A percentile compares a stretch with the other conserved stretches of the same genome.
These are phyloP conservation scores for Coprinopsis sp. DNA, from an alignment of 768 basidiomycete species.

Conservation along the genomic window DNA sequence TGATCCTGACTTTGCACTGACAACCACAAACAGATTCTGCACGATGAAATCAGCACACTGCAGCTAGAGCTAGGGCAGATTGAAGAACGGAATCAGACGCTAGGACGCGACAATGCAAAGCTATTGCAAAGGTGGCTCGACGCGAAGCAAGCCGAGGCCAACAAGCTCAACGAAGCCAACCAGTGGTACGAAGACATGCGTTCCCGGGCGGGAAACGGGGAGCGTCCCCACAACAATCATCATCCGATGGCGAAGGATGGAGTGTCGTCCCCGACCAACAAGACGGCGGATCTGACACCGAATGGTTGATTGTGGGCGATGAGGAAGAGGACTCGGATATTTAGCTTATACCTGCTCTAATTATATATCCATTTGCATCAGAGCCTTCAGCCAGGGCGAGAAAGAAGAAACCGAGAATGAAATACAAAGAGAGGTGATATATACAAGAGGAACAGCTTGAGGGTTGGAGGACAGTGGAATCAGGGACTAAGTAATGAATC, in stretches of 20 bases:
- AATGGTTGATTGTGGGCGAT: constrained; percentile 79
- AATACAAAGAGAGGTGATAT: constrained; percentile 14
- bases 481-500: no score
- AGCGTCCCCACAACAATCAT: constrained; percentile 40
- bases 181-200: constrained; percentile 87
- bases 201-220: constrained; percentile 76
- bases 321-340: constrained; percentile 11
- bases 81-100: constrained; percentile 78
- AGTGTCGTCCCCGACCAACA: constrained; percentile 63
- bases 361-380: constrained; percentile 21
- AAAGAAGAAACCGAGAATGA: constrained; percentile 2
- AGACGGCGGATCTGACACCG: constrained; percentile 79
- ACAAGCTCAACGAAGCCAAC: constrained; percentile 93
- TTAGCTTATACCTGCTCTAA: constrained; percentile 21
- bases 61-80: constrained; percentile 89
- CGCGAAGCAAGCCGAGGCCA: constrained; percentile 87
- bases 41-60: constrained; percentile 91
- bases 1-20: constrained; percentile 7
- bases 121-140: constrained; percentile 96
- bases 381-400: constrained; percentile 11
- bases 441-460: constrained; percentile 12
- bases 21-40: constrained; percentile 59
- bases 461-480: constrained; percentile 11
- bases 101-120: constrained; percentile 91
- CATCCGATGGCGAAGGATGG: constrained; percentile 62